phyloP scores from a whole-genome alignment of 1,284 basidiomycete species.

The Cryptococcus sp. region DNA sequence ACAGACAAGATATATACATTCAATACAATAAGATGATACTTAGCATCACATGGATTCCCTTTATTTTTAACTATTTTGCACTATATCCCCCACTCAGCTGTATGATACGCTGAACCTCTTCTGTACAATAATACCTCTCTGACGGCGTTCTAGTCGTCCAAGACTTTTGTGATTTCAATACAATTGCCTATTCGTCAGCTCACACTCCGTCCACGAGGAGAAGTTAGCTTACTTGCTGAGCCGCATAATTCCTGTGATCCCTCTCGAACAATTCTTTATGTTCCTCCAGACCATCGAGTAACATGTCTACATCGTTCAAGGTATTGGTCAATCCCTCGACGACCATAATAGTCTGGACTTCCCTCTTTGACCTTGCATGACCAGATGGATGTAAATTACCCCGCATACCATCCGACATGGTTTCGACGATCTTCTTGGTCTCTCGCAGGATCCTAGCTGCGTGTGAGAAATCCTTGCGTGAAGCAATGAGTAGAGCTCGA shows the following conservation, averaged over 20 bases:
- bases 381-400: slow-evolving; percentile 1
- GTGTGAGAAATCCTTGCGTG: slow-evolving; percentile 76
- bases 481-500: slow-evolving; percentile 80
- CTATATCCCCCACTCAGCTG: neutral
- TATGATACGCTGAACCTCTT: slow-evolving; percentile 32
- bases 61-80: neutral
- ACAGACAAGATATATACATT: too few species aligned
- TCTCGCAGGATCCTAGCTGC: slow-evolving; percentile 82
- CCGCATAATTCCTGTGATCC: slow-evolving; percentile 85
- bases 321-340: slow-evolving; percentile 76
- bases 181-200: slow-evolving; percentile 64
- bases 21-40: too few species aligned
- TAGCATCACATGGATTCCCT: too few species aligned
- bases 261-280: slow-evolving; percentile 83
- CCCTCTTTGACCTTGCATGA: slow-evolving; percentile 62
- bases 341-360: slow-evolving; percentile 63
- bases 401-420: slow-evolving; percentile 65
- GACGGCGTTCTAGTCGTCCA: slow-evolving; percentile 84
- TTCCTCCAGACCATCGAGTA: slow-evolving; percentile 80
- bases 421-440: slow-evolving; percentile 81
- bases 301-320: slow-evolving; percentile 73
- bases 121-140: slow-evolving; percentile 79
- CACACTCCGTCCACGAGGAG: neutral
- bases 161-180: slow-evolving; percentile 83
- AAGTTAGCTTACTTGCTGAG: slow-evolving; percentile 68